phyloP scores from a whole-genome alignment of 2,329 filamentous ascomycete genomes.

The Clonostachys sp. region DNA sequence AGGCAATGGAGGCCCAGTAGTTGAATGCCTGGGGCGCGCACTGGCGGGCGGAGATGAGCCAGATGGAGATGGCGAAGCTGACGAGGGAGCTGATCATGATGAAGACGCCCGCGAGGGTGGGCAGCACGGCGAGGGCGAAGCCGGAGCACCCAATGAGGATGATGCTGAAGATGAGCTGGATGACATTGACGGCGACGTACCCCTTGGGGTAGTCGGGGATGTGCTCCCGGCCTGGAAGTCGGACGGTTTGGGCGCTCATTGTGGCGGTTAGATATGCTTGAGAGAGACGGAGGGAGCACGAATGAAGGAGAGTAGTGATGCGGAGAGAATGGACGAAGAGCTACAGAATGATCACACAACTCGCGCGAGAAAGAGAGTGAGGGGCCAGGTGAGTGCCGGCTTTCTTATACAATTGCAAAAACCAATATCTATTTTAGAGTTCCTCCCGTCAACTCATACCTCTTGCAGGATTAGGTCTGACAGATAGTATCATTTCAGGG shows the following conservation, averaged over 20 bases:
- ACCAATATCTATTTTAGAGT: too few species aligned
- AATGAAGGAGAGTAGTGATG: too few species aligned
- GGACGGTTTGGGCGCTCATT: not conserved
- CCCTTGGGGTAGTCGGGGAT: slow-evolving; percentile 37
- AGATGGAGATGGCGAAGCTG: slow-evolving; percentile 29
- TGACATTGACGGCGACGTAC: slow-evolving; percentile 36
- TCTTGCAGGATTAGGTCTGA: too few species aligned
- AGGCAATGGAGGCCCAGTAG: slow-evolving; percentile 44
- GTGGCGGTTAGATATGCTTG: too few species aligned
- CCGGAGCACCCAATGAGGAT: slow-evolving; percentile 40
- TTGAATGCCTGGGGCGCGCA: slow-evolving; percentile 39
- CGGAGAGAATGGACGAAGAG: too few species aligned
- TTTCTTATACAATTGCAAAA: too few species aligned
- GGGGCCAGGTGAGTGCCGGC: too few species aligned
- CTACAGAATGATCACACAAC: too few species aligned
- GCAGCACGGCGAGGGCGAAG: slow-evolving; percentile 27
- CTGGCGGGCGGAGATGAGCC: slow-evolving; percentile 37
- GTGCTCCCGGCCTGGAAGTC: slow-evolving; percentile 32
- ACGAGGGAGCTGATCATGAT: slow-evolving; percentile 33
- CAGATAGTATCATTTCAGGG: too few species aligned
- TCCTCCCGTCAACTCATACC: too few species aligned
- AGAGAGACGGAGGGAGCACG: too few species aligned
- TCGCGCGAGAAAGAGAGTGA: too few species aligned
- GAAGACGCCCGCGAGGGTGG: slow-evolving; percentile 27
- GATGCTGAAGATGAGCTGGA: slow-evolving; percentile 40